Evolutionary conservation across 2,329 filamentous ascomycete genomes (phyloP).

Genomic region (Coniochaeta hoffmannii): DNA sequence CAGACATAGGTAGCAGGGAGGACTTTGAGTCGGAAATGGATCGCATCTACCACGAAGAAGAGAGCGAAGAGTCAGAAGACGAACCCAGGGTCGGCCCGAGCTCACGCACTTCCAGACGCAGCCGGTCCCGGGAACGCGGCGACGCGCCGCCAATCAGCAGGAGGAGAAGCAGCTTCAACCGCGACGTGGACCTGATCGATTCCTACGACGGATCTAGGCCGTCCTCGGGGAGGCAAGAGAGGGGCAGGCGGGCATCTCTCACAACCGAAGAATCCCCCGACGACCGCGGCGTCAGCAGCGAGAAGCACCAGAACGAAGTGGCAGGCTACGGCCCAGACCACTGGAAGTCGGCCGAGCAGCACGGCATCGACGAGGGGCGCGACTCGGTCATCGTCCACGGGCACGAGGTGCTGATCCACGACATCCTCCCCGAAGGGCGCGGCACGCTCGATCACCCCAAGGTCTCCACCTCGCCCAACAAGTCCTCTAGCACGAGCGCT

Average conservation of each 20-base stretch:
- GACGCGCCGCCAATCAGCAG: conserved; percentile 18
- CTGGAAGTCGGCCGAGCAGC: conserved; percentile 58
- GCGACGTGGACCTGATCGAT: conserved; percentile 57
- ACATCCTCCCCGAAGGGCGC: conserved; percentile 56
- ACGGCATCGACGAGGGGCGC: conserved; percentile 54
- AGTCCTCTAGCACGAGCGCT: conserved; percentile 19
- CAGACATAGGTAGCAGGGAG: conserved; percentile 51
- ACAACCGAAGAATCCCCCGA: no score
- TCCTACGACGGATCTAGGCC: conserved; percentile 32
- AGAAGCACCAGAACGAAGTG: conserved; percentile 65
- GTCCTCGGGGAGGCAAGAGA: conserved; percentile 1
- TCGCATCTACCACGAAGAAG: conserved; percentile 49
- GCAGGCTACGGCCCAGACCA: conserved; percentile 71
- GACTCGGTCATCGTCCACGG: conserved; percentile 63
- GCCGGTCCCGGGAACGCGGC: conserved; percentile 4
- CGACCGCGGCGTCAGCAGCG: conserved; percentile 53
- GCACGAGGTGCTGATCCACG: conserved; percentile 64
- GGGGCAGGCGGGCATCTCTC: conserved; percentile 10
- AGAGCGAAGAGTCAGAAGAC: conserved; percentile 30
- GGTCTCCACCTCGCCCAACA: conserved; percentile 20
- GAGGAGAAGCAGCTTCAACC: conserved; percentile 62
- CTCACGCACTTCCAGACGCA: conserved; percentile 7
- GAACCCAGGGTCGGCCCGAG: conserved; percentile 1
- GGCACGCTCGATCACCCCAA: conserved; percentile 48
- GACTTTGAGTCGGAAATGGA: conserved; percentile 54